A percentile compares a stretch with the other conserved stretches of the same genome.
phyloP scores from a whole-genome alignment of 768 basidiomycete species.

The Russula vinacea region DNA sequence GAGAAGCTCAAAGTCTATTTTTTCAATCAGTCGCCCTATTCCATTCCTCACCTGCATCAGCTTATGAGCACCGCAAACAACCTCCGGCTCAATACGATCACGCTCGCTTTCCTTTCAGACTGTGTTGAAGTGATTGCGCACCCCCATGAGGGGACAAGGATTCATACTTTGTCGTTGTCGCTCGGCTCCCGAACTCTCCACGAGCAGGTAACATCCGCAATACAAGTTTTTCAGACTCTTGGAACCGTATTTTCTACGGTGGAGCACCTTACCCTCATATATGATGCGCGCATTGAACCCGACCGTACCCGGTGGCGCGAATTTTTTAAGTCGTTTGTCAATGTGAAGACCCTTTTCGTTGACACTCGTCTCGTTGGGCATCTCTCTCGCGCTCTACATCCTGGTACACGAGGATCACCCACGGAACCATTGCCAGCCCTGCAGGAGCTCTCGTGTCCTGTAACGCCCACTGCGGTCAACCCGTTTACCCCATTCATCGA shows the following conservation, averaged over 20 bases:
- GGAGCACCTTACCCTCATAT: background rate
- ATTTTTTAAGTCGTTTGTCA: background rate
- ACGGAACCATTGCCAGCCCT: background rate
- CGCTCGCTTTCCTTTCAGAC: background rate
- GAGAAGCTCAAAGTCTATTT: background rate
- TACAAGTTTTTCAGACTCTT: background rate
- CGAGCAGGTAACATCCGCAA: background rate
- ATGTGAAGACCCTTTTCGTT: background rate
- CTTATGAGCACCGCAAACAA: background rate
- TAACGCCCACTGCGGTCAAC: too few relatives aligned
- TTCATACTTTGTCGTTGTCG: background rate
- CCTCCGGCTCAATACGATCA: background rate
- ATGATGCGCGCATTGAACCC: too few relatives aligned
- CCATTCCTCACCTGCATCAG: background rate
- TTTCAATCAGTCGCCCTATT: background rate
- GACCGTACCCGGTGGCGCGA: background rate
- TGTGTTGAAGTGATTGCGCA: rapidly evolving
- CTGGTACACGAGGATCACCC: too few relatives aligned
- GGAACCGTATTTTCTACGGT: background rate
- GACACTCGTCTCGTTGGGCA: background rate
- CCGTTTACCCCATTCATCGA: background rate
- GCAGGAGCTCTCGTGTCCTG: too few relatives aligned
- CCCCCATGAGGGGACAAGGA: too few relatives aligned
- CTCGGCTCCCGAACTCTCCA: background rate
- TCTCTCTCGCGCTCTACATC: background rate